phyloP scores from a whole-genome alignment of 2,329 filamentous ascomycete species.

The Apiospora aurea region DNA sequence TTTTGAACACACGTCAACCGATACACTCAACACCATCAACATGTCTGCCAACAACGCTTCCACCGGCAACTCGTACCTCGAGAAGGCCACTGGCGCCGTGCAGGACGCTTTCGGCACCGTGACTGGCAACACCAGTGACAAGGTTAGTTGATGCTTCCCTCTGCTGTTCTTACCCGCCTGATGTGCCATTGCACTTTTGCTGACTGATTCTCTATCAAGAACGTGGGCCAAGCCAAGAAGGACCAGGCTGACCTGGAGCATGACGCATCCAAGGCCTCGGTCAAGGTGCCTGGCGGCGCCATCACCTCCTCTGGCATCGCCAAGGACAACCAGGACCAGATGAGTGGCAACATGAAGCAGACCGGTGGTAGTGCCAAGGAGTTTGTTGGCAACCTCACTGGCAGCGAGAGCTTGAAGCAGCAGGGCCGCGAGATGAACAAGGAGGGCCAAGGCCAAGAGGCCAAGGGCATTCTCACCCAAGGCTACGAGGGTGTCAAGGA shows the following conservation, averaged over 20 bases:
- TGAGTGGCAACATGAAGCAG: constrained; percentile 82
- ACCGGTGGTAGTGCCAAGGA: constrained; percentile 89
- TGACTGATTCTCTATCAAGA: constrained; percentile 42
- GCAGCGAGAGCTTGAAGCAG: constrained; percentile 69
- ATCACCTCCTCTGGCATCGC: constrained; percentile 73
- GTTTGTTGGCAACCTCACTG: constrained; percentile 75
- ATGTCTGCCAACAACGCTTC: constrained; percentile 64
- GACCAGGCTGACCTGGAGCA: constrained; percentile 71
- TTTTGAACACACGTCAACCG: not conserved
- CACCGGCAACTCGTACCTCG: constrained; percentile 79
- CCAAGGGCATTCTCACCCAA: constrained; percentile 81
- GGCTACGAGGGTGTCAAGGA: constrained; percentile 70
- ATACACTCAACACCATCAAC: constrained; percentile 29
- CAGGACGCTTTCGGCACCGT: constrained; percentile 76
- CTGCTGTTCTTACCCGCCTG: not conserved
- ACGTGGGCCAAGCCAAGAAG: constrained; percentile 70
- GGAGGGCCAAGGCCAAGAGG: constrained; percentile 82
- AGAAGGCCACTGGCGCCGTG: constrained; percentile 74
- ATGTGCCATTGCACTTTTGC: constrained; percentile 13
- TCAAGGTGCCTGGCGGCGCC: constrained; percentile 76
- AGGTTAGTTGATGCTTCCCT: constrained; percentile 49
- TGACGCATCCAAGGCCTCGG: constrained; percentile 76
- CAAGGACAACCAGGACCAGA: constrained; percentile 76
- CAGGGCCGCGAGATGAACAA: constrained; percentile 80
- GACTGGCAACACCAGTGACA: constrained; percentile 74